Evolutionary conservation across 1,284 basidiomycete species (phyloP).

Genomic region (Moniliophthora roreri): DNA sequence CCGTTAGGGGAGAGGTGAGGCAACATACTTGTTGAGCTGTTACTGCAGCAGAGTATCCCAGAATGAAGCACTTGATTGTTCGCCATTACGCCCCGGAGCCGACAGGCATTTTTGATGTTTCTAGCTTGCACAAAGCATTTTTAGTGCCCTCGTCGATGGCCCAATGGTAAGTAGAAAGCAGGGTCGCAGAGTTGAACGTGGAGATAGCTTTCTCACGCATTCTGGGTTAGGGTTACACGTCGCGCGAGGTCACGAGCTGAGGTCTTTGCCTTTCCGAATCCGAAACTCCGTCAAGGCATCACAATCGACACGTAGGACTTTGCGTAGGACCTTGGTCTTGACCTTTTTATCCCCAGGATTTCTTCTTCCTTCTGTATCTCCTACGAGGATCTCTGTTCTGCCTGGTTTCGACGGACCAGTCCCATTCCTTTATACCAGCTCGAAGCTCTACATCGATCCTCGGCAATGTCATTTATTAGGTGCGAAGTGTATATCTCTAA

Average conservation of each 20-base stretch:
- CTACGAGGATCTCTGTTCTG: neutral
- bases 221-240: conserved; percentile 1
- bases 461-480: conserved; percentile 39
- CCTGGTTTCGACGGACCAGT: neutral
- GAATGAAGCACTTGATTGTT: no score
- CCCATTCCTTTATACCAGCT: neutral
- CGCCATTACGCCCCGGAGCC: no score
- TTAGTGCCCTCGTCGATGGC: no score
- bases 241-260: neutral
- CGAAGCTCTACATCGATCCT: neutral
- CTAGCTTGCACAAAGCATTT: no score
- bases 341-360: neutral
- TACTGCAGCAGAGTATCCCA: no score
- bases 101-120: no score
- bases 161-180: no score
- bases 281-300: neutral
- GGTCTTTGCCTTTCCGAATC: neutral
- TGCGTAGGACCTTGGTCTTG: neutral
- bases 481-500: conserved; percentile 16
- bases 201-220: no score
- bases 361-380: neutral
- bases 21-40: no score
- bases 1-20: no score
- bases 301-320: conserved; percentile 6
- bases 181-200: no score